These are phyloP conservation scores for Pisolithus tinctorius DNA, from an alignment of 768 basidiomycete species.

Conservation along the genomic window DNA sequence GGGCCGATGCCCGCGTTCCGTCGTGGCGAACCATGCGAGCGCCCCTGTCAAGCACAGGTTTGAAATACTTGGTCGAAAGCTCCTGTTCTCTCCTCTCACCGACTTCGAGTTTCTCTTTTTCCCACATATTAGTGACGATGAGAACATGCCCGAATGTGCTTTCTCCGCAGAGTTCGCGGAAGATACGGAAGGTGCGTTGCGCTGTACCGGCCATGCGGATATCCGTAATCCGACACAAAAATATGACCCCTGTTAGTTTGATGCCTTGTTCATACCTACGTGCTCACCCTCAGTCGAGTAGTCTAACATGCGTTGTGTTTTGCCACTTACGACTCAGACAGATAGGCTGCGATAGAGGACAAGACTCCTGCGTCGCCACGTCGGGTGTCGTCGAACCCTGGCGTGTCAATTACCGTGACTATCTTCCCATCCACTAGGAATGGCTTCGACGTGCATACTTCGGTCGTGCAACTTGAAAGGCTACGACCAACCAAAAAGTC, in stretches of 20 bases:
- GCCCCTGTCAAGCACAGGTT: conserved; percentile 44
- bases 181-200: conserved; percentile 43
- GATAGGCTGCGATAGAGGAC: conserved; percentile 32
- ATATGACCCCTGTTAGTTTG: conserved; percentile 45
- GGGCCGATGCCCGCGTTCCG: conserved; percentile 35
- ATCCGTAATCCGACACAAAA: conserved; percentile 49
- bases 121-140: conserved; percentile 53
- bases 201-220: conserved; percentile 44
- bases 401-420: conserved; percentile 45
- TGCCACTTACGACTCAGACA: conserved; percentile 4
- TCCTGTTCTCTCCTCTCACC: conserved; percentile 41
- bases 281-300: neutral
- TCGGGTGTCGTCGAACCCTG: conserved; percentile 45
- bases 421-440: conserved; percentile 34
- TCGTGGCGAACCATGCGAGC: conserved; percentile 38
- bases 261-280: conserved; percentile 28
- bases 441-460: conserved; percentile 30
- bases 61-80: conserved; percentile 43
- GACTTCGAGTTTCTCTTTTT: conserved; percentile 28
- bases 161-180: conserved; percentile 51
- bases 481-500: conserved; percentile 33
- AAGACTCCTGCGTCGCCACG: conserved; percentile 38
- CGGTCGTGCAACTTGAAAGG: conserved; percentile 38
- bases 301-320: neutral
- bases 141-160: conserved; percentile 42